These are phyloP conservation scores for Gossypium arboreum DNA, from an alignment of 345 rosid species.

Conservation along the genomic window DNA sequence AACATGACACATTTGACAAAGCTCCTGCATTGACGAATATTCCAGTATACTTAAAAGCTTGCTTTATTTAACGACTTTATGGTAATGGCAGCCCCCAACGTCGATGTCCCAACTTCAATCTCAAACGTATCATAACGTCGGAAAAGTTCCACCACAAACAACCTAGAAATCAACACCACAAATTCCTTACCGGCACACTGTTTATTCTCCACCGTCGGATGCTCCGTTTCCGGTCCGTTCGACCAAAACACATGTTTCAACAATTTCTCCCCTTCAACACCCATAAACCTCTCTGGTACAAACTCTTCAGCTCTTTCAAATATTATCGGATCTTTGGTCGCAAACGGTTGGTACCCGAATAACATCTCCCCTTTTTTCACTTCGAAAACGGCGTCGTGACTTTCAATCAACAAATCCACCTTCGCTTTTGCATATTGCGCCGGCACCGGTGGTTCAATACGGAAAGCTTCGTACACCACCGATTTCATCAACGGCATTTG, in stretches of 20 bases:
- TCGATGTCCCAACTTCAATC: slow-evolving; percentile 43
- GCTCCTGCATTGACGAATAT: not conserved
- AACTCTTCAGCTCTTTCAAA: slow-evolving; percentile 71
- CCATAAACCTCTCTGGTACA: slow-evolving; percentile 69
- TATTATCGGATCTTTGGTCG: slow-evolving; percentile 73
- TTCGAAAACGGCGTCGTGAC: slow-evolving; percentile 70
- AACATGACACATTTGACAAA: not conserved
- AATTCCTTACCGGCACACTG: slow-evolving; percentile 93
- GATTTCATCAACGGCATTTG: slow-evolving; percentile 77
- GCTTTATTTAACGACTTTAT: slow-evolving; percentile 67
- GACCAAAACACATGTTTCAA: slow-evolving; percentile 79
- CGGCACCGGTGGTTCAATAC: slow-evolving; percentile 90
- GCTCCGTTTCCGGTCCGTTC: slow-evolving; percentile 75
- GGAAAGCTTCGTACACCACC: slow-evolving; percentile 65
- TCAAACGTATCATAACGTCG: slow-evolving; percentile 80
- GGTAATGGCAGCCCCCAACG: slow-evolving; percentile 55
- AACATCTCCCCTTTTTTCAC: slow-evolving; percentile 80
- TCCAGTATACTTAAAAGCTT: slow-evolving; percentile 21
- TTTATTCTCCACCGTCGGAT: slow-evolving; percentile 56
- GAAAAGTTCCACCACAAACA: slow-evolving; percentile 70
- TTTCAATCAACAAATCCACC: slow-evolving; percentile 61
- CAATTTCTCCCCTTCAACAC: slow-evolving; percentile 65
- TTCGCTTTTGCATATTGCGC: slow-evolving; percentile 70
- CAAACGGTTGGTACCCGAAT: slow-evolving; percentile 77
- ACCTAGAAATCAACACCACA: slow-evolving; percentile 62